A percentile compares a stretch with the other conserved stretches of the same genome.
Conservation (phyloP, 306 rosid genomes). For the Citrullus mucosospermus region DNA sequence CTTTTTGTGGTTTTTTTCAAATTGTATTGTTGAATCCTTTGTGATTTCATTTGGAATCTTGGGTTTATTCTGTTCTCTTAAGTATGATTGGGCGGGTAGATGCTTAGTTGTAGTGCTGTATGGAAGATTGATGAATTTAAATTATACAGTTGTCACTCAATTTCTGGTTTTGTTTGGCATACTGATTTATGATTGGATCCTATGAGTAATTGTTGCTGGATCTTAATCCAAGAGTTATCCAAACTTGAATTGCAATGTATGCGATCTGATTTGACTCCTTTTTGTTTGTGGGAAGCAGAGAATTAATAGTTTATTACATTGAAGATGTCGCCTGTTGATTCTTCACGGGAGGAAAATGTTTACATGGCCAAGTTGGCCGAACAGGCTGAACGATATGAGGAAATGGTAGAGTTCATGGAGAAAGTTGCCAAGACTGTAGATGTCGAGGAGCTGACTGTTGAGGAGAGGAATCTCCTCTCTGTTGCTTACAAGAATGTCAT, state of each 20-base stretch:
- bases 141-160: not conserved
- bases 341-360: slow-evolving; percentile 77
- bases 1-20: not conserved
- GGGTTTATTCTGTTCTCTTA: not conserved
- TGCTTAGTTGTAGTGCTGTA: not conserved
- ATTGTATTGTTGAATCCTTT: not conserved
- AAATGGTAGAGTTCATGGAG: slow-evolving; percentile 98
- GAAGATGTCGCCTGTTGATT: slow-evolving; percentile 37
- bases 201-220: not conserved
- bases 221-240: not conserved
- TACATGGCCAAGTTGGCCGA: slow-evolving; percentile 91
- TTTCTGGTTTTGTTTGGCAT: not conserved
- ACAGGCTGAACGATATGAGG: slow-evolving; percentile 87
- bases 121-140: not conserved
- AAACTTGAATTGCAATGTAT: not conserved
- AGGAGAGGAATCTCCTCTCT: slow-evolving; percentile 85
- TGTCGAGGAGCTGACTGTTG: slow-evolving; percentile 70
- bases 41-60: not conserved
- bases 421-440: slow-evolving; percentile 78
- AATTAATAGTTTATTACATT: not conserved
- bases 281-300: not conserved
- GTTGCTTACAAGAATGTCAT: slow-evolving; percentile 95
- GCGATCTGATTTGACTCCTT: not conserved
- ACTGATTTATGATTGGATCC: not conserved
- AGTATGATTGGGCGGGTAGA: not conserved